phyloP scores from a whole-genome alignment of 2,329 filamentous ascomycete species.

The Ophiostoma montium region DNA sequence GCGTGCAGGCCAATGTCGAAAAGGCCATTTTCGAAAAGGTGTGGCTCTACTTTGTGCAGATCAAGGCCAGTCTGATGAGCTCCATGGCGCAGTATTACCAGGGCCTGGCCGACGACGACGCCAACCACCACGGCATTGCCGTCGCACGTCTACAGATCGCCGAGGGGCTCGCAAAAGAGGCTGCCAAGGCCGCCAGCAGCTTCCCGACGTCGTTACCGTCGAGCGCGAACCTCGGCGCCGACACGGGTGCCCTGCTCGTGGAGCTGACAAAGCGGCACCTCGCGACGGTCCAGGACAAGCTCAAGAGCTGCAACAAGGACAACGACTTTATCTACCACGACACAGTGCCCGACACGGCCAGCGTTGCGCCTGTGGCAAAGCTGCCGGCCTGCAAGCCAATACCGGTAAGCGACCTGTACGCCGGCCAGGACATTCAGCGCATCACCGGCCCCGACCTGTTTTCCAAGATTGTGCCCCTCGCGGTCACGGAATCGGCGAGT shows the following conservation, averaged over 20 bases:
- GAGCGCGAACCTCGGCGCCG: conserved; percentile 69
- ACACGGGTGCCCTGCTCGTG: conserved; percentile 59
- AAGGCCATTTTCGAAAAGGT: conserved; percentile 89
- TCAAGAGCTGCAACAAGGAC: conserved; percentile 67
- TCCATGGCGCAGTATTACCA: conserved; percentile 91
- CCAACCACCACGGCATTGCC: conserved; percentile 71
- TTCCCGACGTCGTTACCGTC: conserved; percentile 71
- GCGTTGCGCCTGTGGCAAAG: conserved; percentile 70
- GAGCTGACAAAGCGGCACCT: conserved; percentile 76
- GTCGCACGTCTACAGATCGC: conserved; percentile 73
- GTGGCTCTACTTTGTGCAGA: conserved; percentile 72
- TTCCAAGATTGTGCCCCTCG: conserved; percentile 88
- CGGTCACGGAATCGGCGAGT: conserved; percentile 91
- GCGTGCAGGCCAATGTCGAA: conserved; percentile 80
- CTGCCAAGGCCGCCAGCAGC: conserved; percentile 57
- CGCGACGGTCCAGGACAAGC: conserved; percentile 65
- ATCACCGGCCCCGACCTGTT: conserved; percentile 97
- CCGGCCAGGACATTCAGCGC: conserved; percentile 89
- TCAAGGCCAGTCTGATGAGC: conserved; percentile 69
- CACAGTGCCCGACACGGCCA: conserved; percentile 72
- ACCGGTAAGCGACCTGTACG: conserved; percentile 89
- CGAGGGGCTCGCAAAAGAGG: conserved; percentile 64
- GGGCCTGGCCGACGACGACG: conserved; percentile 78
- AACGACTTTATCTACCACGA: conserved; percentile 99
- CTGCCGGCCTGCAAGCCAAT: conserved; percentile 93